Conservation (phyloP, 495 filamentous ascomycete genomes). For the Chlorociboria aeruginascens region DNA sequence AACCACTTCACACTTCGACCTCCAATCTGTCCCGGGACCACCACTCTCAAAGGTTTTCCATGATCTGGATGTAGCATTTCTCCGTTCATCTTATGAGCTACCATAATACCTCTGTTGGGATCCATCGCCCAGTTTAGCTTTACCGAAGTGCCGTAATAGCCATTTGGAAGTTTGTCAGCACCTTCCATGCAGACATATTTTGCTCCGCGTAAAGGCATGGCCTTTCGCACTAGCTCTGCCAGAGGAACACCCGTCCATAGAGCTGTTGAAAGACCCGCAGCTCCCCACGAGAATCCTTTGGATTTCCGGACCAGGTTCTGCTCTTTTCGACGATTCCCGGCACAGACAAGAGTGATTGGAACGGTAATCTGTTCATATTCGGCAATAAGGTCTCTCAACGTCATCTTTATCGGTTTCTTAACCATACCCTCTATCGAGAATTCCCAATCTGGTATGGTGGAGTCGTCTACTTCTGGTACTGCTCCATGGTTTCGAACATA, state of each 20-base stretch:
- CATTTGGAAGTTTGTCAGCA: constrained; percentile 75
- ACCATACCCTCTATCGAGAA: constrained; percentile 82
- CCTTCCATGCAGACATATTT: constrained; percentile 91
- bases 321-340: constrained; percentile 88
- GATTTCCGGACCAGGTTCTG: constrained; percentile 87
- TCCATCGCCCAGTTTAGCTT: constrained; percentile 88
- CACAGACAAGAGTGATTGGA: constrained; percentile 86
- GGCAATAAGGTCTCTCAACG: constrained; percentile 57
- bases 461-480: constrained; percentile 66
- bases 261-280: constrained; percentile 79
- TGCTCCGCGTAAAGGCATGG: constrained; percentile 57
- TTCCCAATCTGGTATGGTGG: constrained; percentile 67
- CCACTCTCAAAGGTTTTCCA: constrained; percentile 70
- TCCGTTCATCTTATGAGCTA: constrained; percentile 90
- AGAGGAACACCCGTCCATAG: constrained; percentile 81
- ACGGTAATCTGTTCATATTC: constrained; percentile 78
- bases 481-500: constrained; percentile 94
- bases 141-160: constrained; percentile 79
- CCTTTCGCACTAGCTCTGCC: constrained; percentile 56
- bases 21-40: constrained; percentile 90
- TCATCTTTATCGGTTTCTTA: constrained; percentile 61
- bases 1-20: constrained; percentile 95
- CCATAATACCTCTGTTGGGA: constrained; percentile 72
- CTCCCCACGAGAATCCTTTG: constrained; percentile 94
- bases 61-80: constrained; percentile 77